These are phyloP conservation scores for Trichophyton benhamiae DNA, from an alignment of 2,329 filamentous ascomycete genomes.

Conservation along the genomic window DNA sequence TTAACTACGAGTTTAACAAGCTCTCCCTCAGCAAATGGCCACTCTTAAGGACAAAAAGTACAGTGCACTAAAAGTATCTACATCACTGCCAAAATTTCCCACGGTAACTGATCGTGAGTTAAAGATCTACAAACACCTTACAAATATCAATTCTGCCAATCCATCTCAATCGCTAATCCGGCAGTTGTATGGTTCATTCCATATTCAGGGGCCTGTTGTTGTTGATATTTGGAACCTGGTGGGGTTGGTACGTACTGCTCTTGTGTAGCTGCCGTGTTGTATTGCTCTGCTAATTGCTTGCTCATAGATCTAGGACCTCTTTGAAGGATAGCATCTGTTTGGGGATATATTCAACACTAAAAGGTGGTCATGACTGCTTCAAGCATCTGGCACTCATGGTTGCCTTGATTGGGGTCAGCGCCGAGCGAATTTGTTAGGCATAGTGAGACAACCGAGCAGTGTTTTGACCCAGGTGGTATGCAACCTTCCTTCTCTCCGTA, in stretches of 20 bases:
- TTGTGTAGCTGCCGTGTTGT: constrained; percentile 10
- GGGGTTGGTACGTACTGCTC: neutral
- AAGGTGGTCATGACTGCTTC: neutral
- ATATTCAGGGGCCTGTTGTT: constrained; percentile 2
- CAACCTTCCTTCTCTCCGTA: neutral
- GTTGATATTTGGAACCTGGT: constrained; percentile 24
- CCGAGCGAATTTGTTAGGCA: constrained; percentile 3
- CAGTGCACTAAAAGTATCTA: neutral
- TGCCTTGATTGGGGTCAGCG: constrained; percentile 2
- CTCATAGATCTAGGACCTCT: constrained; percentile 16
- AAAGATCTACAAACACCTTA: neutral
- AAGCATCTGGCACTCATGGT: constrained; percentile 5
- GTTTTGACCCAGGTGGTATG: constrained; percentile 7
- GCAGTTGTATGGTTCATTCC: neutral
- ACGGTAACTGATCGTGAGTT: neutral
- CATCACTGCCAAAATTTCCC: neutral
- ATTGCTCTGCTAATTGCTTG: constrained; percentile 2
- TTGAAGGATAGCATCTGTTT: constrained; percentile 14
- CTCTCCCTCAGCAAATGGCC: neutral
- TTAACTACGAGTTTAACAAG: neutral
- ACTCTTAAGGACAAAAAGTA: neutral
- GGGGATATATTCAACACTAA: neutral
- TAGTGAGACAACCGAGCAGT: constrained; percentile 3
- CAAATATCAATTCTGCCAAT: neutral
- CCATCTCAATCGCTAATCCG: neutral